A percentile compares a stretch with the other conserved stretches of the same genome.
These are phyloP conservation scores for Karstenula rhodostoma DNA, from an alignment of 2,329 filamentous ascomycete genomes.

Conservation along the genomic window DNA sequence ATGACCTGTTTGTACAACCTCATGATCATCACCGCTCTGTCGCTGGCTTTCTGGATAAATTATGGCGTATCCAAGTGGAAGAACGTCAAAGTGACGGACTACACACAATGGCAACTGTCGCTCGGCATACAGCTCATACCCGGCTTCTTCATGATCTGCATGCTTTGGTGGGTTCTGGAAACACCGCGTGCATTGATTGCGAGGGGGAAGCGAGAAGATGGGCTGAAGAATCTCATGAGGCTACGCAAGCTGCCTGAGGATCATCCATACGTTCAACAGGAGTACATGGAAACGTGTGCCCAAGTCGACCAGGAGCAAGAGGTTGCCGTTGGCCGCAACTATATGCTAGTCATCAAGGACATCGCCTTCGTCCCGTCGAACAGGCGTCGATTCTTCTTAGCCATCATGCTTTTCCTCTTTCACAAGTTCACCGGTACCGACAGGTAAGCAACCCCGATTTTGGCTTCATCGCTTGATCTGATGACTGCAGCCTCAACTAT, in stretches of 20 bases:
- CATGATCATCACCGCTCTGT: slow-evolving; percentile 49
- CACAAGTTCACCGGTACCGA: slow-evolving; percentile 55
- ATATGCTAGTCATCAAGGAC: slow-evolving; percentile 45
- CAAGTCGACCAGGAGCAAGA: slow-evolving; percentile 48
- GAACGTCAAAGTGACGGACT: slow-evolving; percentile 27
- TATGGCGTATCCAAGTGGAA: slow-evolving; percentile 38
- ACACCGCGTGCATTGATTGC: slow-evolving; percentile 45
- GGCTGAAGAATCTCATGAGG: slow-evolving; percentile 49
- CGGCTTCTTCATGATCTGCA: slow-evolving; percentile 33
- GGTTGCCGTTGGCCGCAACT: slow-evolving; percentile 35
- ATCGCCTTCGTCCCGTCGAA: slow-evolving; percentile 24
- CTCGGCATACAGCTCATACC: slow-evolving; percentile 52
- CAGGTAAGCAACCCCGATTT: background rate
- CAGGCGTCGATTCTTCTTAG: slow-evolving; percentile 46
- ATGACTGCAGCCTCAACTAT: slow-evolving; percentile 45
- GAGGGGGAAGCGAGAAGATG: slow-evolving; percentile 36
- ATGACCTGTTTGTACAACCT: slow-evolving; percentile 54
- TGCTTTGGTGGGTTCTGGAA: slow-evolving; percentile 44
- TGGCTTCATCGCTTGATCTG: no score
- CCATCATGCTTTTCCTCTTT: slow-evolving; percentile 50
- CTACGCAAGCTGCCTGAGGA: slow-evolving; percentile 51
- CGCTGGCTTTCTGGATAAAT: slow-evolving; percentile 47
- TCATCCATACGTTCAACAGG: slow-evolving; percentile 45
- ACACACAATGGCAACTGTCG: slow-evolving; percentile 49
- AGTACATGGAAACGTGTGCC: slow-evolving; percentile 50